phyloP scores from a whole-genome alignment of 495 filamentous ascomycete genomes.

The Xylaria curta region DNA sequence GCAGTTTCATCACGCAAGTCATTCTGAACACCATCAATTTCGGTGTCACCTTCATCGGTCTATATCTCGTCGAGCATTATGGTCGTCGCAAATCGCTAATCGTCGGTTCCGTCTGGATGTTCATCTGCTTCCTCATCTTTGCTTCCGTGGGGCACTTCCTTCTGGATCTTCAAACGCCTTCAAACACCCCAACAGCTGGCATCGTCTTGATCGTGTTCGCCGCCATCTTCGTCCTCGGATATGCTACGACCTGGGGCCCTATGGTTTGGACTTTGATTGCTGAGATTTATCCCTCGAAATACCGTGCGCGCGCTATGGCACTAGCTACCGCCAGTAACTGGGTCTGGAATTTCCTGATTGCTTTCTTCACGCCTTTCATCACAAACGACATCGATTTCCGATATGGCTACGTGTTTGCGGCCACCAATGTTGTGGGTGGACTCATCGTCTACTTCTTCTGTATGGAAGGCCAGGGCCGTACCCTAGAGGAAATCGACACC shows the following conservation, averaged over 20 bases:
- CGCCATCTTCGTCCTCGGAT: slow-evolving; percentile 68
- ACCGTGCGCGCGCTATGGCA: slow-evolving; percentile 71
- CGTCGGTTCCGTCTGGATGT: slow-evolving; percentile 71
- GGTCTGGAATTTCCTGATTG: slow-evolving; percentile 83
- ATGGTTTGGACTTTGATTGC: slow-evolving; percentile 77
- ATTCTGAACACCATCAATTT: slow-evolving; percentile 80
- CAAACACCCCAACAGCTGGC: slow-evolving; percentile 60
- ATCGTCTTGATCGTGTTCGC: slow-evolving; percentile 77
- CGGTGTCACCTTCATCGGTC: slow-evolving; percentile 70
- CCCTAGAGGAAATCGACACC: slow-evolving; percentile 67
- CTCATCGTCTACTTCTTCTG: slow-evolving; percentile 74
- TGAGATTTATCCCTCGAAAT: slow-evolving; percentile 78
- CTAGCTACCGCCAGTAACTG: slow-evolving; percentile 79
- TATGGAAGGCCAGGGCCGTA: slow-evolving; percentile 57
- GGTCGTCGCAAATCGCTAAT: slow-evolving; percentile 73
- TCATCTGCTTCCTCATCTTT: slow-evolving; percentile 75
- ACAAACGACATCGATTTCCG: slow-evolving; percentile 69
- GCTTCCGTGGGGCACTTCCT: slow-evolving; percentile 70
- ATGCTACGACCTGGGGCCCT: slow-evolving; percentile 78
- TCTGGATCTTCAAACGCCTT: slow-evolving; percentile 48
- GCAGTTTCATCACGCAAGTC: slow-evolving; percentile 74
- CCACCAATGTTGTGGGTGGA: slow-evolving; percentile 68
- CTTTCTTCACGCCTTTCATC: slow-evolving; percentile 85
- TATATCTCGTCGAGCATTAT: slow-evolving; percentile 74
- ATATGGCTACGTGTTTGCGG: slow-evolving; percentile 84